Evolutionary conservation across 2,329 filamentous ascomycete genomes (phyloP).

Genomic region (Claviceps monticola): DNA sequence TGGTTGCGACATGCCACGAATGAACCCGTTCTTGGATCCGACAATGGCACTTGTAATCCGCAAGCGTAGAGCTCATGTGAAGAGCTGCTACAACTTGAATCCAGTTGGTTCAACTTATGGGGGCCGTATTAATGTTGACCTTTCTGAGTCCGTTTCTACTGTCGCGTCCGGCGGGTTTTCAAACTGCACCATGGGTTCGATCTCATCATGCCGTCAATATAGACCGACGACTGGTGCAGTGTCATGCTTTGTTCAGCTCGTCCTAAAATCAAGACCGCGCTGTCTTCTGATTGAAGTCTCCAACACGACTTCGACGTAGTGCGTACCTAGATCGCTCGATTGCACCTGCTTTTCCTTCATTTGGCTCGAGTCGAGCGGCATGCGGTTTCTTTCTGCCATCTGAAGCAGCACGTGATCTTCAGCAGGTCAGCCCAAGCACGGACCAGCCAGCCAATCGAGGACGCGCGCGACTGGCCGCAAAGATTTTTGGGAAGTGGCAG

Average conservation of each 20-base stretch:
- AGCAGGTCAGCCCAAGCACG: background rate
- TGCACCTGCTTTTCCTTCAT: background rate
- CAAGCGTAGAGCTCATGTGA: background rate
- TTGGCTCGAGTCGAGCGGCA: slow-evolving; percentile 2
- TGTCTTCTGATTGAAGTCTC: no score
- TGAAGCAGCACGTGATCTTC: slow-evolving; percentile 2
- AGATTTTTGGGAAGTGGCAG: slow-evolving; percentile 5
- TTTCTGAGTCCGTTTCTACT: background rate
- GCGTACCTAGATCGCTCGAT: background rate
- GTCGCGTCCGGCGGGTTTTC: no score
- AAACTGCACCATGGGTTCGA: no score
- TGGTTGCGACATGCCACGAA: slow-evolving; percentile 28
- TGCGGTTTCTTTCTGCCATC: background rate
- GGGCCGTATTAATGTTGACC: rapidly evolving
- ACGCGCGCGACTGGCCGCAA: slow-evolving; percentile 2
- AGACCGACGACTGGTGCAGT: no score
- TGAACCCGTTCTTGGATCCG: background rate
- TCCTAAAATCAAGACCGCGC: no score
- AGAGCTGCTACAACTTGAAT: background rate
- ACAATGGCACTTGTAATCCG: background rate
- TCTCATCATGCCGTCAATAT: no score
- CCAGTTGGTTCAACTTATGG: background rate
- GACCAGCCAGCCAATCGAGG: background rate
- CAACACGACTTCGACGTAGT: no score
- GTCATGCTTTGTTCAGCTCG: no score